Evolutionary conservation across 1,284 basidiomycete species (phyloP), one percentile per base, ranked within the genome.

Genomic region (Ustilago curta): DNA sequence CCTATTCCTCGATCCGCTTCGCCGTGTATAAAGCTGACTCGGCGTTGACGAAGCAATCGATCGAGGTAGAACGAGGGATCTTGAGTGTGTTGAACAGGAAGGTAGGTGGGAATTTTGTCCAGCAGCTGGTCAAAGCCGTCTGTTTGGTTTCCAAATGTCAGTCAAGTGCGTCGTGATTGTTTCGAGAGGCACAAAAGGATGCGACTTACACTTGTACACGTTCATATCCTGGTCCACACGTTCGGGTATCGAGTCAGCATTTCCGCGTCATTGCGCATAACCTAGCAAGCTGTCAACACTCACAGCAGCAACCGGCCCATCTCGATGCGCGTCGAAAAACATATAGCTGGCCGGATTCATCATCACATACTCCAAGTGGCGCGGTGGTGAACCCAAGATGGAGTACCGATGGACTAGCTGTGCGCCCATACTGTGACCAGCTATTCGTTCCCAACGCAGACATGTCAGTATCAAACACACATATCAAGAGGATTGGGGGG

Each of bases 171-270:
- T 9, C 35, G 16, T 14, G 6, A 8, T 21, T 9, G 8, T 21
- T n/a, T 9, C n/a, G 16, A 19, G 8, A 12, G 5, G 31, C 6
- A 2, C n/a, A 19, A 32, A 12, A 12, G 49, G 14, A 8, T 27
- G 7, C 5, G 8, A 43, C 73, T 56, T 53, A 76, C 74, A 78
- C 35, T 78, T 78, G 70, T 78, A 78, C n/a, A 63, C 56, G 50
- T 78, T 71, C 43, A 59, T 62, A 1, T 49, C 61, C 59, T 77
- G 43, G 5, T 37, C 8, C 8, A 21, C 9, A 6, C 2, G 8
- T 12, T 14, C 11, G 8, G 4, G 12, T 16, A 29, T 1, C 12
- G 9, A 32, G 47, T 49, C 48, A 49, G 48, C 12, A 21, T 4
- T 4, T 19, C 16, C 32, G 9, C 23, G 3, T 39, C 31, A 4